Percentiles rank a stretch among this genome's conserved stretches.
These are phyloP conservation scores for Plantago ovata DNA, from an alignment of 257 asterid genomes.

Conservation along the genomic window DNA sequence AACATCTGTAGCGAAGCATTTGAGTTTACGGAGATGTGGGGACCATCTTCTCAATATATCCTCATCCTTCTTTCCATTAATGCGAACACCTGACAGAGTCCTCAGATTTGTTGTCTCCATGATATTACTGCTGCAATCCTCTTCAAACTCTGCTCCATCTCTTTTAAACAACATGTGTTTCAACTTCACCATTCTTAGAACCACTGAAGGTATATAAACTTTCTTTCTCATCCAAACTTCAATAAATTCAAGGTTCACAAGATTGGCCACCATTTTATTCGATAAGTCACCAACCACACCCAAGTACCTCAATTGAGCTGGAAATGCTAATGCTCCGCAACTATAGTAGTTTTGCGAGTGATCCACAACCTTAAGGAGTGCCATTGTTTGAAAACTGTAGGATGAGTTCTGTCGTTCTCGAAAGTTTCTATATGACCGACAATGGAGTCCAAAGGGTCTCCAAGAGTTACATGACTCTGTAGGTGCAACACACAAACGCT, in stretches of 20 bases:
- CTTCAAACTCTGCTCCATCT: constrained; percentile 1
- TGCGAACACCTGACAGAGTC: neutral
- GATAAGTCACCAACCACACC: neutral
- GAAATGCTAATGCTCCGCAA: neutral
- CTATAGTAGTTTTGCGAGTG: too few species aligned
- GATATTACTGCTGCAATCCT: neutral
- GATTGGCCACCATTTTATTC: neutral
- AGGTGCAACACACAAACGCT: too few species aligned
- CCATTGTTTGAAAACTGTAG: too few species aligned
- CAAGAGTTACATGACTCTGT: too few species aligned
- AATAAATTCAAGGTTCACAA: constrained; percentile 15
- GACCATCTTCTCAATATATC: constrained; percentile 7
- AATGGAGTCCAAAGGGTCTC: too few species aligned
- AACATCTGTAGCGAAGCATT: neutral
- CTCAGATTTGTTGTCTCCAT: neutral
- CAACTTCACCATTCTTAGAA: constrained; percentile 12
- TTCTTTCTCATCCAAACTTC: neutral
- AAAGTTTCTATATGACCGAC: too few species aligned
- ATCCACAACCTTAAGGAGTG: too few species aligned
- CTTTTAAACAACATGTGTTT: constrained; percentile 7
- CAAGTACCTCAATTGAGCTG: constrained; percentile 22
- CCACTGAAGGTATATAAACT: constrained; percentile 1
- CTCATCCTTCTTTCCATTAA: neutral
- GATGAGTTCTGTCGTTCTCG: too few species aligned
- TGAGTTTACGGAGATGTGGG: constrained; percentile 8